A percentile compares a stretch with the other conserved stretches of the same genome.
Evolutionary conservation across 1,284 basidiomycete genomes (phyloP).

Genomic region (Testicularia cyperi): DNA sequence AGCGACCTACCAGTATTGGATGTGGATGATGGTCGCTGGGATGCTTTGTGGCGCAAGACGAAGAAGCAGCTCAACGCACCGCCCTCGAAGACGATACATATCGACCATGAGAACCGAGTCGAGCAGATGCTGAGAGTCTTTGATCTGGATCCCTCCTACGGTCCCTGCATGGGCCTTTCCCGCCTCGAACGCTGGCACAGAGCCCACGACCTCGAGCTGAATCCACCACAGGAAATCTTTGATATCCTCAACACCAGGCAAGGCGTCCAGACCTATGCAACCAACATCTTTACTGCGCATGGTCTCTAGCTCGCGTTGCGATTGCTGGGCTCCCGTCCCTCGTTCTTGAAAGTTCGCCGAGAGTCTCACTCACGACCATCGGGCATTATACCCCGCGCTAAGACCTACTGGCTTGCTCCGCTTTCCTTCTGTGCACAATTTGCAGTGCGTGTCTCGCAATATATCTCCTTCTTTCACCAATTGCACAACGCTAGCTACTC

Average conservation of each 20-base stretch:
- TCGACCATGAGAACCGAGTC: conserved; percentile 47
- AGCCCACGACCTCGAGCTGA: conserved; percentile 75
- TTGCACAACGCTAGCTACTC: no score
- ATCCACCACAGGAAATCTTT: conserved; percentile 78
- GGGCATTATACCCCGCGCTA: no score
- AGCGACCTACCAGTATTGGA: conserved; percentile 27
- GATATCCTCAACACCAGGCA: conserved; percentile 53
- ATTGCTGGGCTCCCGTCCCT: not conserved
- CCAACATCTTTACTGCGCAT: conserved; percentile 30
- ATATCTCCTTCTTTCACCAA: no score
- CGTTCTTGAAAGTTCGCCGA: not conserved
- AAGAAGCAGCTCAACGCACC: conserved; percentile 32
- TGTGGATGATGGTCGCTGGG: conserved; percentile 37
- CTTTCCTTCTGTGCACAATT: no score
- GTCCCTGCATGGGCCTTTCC: conserved; percentile 79
- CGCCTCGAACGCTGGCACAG: conserved; percentile 86
- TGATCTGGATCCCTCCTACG: conserved; percentile 65
- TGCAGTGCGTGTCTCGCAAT: no score
- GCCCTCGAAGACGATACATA: conserved; percentile 41
- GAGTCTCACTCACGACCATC: no score
- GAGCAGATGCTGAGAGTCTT: conserved; percentile 56
- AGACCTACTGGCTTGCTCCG: no score
- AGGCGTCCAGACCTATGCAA: conserved; percentile 28
- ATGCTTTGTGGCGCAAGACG: conserved; percentile 43
- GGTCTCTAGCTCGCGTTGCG: conserved; percentile 5